phyloP scores from a whole-genome alignment of 306 rosid genomes.

The Malus fusca region DNA sequence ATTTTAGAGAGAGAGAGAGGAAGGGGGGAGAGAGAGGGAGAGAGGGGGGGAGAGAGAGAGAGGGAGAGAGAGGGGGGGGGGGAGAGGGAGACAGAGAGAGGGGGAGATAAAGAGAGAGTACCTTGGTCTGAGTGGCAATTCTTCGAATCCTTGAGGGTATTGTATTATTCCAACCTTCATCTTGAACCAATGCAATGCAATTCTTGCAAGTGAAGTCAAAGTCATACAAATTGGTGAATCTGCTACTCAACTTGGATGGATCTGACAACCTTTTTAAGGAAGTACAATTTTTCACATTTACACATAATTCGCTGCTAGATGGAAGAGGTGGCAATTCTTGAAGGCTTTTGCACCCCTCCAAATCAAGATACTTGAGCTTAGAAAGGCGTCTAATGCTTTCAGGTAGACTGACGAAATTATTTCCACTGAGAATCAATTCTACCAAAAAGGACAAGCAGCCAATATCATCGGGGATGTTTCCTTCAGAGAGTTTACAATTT shows the following conservation, averaged over 20 bases:
- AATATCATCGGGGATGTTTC: not conserved
- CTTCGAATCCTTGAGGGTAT: not conserved
- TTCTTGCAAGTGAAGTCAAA: not conserved
- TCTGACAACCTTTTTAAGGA: not conserved
- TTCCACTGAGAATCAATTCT: not conserved
- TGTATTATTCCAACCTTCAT: not conserved
- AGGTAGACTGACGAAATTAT: constrained; percentile 6
- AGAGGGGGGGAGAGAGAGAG: rapidly evolving
- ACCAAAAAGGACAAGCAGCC: not conserved
- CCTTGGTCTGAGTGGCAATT: not conserved
- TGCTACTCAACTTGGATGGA: not conserved
- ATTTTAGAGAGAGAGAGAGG: too few relatives aligned
- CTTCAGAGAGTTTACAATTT: not conserved
- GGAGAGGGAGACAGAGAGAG: not conserved
- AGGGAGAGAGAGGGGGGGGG: not conserved
- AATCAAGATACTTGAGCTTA: not conserved
- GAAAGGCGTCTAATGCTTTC: constrained; percentile 3
- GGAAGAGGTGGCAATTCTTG: constrained; percentile 1
- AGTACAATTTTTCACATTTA: not conserved
- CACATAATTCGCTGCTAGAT: too few relatives aligned
- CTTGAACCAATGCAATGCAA: not conserved
- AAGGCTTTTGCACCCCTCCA: constrained; percentile 3
- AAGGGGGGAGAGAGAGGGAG: not conserved
- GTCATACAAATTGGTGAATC: not conserved
- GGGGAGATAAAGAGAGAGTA: not conserved